These are phyloP conservation scores for Trichoderma citrinoviride DNA, from an alignment of 2,329 filamentous ascomycete species.

Conservation along the genomic window DNA sequence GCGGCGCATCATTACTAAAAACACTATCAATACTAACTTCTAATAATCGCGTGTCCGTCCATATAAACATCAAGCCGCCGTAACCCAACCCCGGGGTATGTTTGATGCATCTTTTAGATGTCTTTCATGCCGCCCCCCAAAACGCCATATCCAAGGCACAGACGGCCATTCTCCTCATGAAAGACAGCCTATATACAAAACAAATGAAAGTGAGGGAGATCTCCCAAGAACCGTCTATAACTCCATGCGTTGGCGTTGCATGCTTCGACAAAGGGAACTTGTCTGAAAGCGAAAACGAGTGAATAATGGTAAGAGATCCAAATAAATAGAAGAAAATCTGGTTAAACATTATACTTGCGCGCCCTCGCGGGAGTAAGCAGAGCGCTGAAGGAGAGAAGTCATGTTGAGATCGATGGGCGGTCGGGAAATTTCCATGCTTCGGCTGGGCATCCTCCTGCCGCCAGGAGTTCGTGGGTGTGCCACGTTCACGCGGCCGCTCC, in stretches of 20 bases:
- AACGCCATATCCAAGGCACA: constrained; percentile 3
- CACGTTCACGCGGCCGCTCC: constrained; percentile 56
- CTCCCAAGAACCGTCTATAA: not conserved
- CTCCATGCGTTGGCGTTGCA: not conserved
- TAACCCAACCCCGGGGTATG: constrained; percentile 13
- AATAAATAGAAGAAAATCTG: not conserved
- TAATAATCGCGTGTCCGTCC: not conserved
- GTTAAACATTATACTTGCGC: constrained; percentile 5
- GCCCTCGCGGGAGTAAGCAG: not conserved
- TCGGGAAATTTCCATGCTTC: constrained; percentile 55
- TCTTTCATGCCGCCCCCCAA: not conserved
- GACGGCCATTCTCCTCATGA: not conserved
- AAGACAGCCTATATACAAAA: not conserved
- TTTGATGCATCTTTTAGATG: constrained; percentile 1
- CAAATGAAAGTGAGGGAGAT: not conserved
- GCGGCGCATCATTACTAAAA: constrained; percentile 13
- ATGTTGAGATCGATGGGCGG: constrained; percentile 32
- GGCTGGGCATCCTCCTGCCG: constrained; percentile 50
- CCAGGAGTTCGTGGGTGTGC: constrained; percentile 56
- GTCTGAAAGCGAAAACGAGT: not conserved
- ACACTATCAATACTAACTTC: constrained; percentile 8
- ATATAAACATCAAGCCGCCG: not conserved
- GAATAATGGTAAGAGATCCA: not conserved
- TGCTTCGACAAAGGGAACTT: not conserved
- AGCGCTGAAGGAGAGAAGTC: constrained; percentile 24